Evolutionary conservation across 768 basidiomycete species (phyloP).

Genomic region (Gymnopilus junonius): DNA sequence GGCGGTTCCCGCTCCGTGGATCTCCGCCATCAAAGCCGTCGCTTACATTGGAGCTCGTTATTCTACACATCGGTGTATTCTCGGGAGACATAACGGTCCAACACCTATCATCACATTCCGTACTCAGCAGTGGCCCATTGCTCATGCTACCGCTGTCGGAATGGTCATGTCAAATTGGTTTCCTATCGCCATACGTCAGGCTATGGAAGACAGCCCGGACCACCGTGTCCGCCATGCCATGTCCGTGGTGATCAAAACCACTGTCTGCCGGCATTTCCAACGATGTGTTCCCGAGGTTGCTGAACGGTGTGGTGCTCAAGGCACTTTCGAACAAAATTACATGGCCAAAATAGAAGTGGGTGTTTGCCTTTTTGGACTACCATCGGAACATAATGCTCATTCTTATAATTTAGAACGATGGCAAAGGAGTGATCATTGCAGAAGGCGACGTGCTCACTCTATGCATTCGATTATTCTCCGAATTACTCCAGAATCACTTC

Average conservation of each 20-base stretch:
- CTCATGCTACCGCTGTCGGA: slow-evolving; percentile 54
- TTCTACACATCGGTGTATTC: slow-evolving; percentile 56
- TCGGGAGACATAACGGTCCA: slow-evolving; percentile 44
- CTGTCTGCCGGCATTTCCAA: slow-evolving; percentile 57
- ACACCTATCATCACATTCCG: slow-evolving; percentile 64
- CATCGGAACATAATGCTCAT: slow-evolving; percentile 17
- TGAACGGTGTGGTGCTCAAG: slow-evolving; percentile 70
- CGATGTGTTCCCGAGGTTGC: slow-evolving; percentile 54
- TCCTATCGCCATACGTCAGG: slow-evolving; percentile 38
- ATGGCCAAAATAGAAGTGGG: slow-evolving; percentile 58
- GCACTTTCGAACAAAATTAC: slow-evolving; percentile 66
- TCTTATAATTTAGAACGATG: slow-evolving; percentile 39
- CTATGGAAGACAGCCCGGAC: slow-evolving; percentile 43
- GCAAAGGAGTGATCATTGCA: slow-evolving; percentile 62
- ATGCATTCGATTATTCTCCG: slow-evolving; percentile 61
- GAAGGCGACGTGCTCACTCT: slow-evolving; percentile 58
- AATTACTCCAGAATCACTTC: slow-evolving; percentile 61
- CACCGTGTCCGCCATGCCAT: slow-evolving; percentile 57
- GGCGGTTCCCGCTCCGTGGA: slow-evolving; percentile 51
- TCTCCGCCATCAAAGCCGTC: slow-evolving; percentile 56
- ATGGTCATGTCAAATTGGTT: slow-evolving; percentile 57
- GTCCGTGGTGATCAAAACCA: slow-evolving; percentile 60
- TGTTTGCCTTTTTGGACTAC: neutral
- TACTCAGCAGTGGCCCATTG: slow-evolving; percentile 66
- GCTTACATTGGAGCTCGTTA: slow-evolving; percentile 63